phyloP scores from a whole-genome alignment of 768 basidiomycete genomes.

The Suillus paluster region DNA sequence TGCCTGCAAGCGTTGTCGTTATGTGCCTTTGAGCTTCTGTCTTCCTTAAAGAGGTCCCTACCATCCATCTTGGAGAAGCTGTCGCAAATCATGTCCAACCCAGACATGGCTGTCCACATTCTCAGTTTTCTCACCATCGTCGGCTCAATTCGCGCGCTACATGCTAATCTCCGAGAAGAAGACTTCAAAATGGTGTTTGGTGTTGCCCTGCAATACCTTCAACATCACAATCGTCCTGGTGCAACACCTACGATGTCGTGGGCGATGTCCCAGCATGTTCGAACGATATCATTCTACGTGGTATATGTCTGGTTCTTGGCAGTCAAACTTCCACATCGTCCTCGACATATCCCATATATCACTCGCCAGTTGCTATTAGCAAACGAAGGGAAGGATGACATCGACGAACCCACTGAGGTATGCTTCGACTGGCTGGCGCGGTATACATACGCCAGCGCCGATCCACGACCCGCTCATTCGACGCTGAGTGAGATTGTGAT shows the following conservation, averaged over 20 bases:
- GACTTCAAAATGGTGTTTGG: constrained; percentile 95
- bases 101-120: constrained; percentile 94
- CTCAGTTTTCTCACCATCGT: constrained; percentile 89
- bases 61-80: constrained; percentile 85
- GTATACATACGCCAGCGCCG: constrained; percentile 92
- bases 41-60: constrained; percentile 79
- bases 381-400: constrained; percentile 69
- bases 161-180: constrained; percentile 87
- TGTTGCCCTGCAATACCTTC: constrained; percentile 91
- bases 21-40: constrained; percentile 83
- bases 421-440: constrained; percentile 98
- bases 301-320: constrained; percentile 97
- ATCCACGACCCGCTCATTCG: constrained; percentile 85
- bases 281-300: constrained; percentile 85
- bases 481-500: constrained; percentile 80
- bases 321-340: constrained; percentile 79
- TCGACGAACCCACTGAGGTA: constrained; percentile 93
- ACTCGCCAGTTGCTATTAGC: constrained; percentile 84
- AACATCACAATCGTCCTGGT: constrained; percentile 79
- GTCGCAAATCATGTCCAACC: constrained; percentile 92
- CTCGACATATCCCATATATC: constrained; percentile 83
- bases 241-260: constrained; percentile 69
- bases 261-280: constrained; percentile 90
- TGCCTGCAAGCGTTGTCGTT: constrained; percentile 90
- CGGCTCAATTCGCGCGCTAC: constrained; percentile 77